Evolutionary conservation across 78 protist species (phyloP), one percentile per base, ranked within the genome.

Genomic region (Cavenderia fasciculata): DNA sequence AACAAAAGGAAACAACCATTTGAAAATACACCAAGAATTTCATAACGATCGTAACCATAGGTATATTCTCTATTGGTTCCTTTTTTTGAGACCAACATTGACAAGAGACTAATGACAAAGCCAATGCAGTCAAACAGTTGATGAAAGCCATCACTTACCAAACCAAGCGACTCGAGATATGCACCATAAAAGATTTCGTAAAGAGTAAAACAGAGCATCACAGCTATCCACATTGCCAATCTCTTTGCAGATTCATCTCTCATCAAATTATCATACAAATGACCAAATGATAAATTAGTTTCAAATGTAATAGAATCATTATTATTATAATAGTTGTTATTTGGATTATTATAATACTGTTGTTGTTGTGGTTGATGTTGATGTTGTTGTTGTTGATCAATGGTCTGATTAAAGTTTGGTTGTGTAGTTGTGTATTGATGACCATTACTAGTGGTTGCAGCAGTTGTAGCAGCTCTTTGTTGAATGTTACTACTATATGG

Each of bases 1-100:
- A 87, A 87, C 27, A 87, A 33, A 2, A 87, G 57, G 73, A 87
- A 87, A 59, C 77, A 66, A 47, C 93, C 62, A 63, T 87, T 87
- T 40, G 86, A 59, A 41, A 87, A 87, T 44, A 75, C 74, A 33
- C 88, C 85, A 36, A 87, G 36, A 31, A 87, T 70, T 62, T 87
- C 93, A 82, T 76, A 87, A 59, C 93, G 84, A 51, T 87, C 93
- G 33, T 87, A 87, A 43, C 93, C 93, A 71, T 87, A 87, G 54
- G 86, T 69, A 34, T 65, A 87, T 6, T 63, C 84, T 19, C 49
- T 62, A 27, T 75, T 74, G 0, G 85, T 25, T 40, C 86, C 59
- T 44, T 76, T 75, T 75, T 61, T 87, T n/a, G 75, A 70, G n/a
- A 61, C 68, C 1, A 87, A 29, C 59, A 87, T 87, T 16, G 73